A percentile compares a stretch with the other conserved stretches of the same genome.
Conservation (phyloP, 164 flowering plant genomes). For the Cinnamomum micranthum region DNA sequence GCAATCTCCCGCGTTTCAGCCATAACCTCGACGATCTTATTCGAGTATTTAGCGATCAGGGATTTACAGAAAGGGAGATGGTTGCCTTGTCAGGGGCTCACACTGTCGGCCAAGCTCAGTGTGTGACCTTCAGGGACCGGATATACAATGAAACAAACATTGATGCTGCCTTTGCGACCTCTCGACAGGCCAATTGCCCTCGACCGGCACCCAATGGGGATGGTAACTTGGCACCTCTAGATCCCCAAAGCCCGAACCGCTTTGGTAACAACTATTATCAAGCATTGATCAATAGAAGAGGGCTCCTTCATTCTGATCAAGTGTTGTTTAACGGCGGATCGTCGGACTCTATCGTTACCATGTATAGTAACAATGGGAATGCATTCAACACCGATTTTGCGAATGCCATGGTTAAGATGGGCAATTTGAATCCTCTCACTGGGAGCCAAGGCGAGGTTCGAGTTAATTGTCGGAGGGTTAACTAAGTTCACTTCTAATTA, state of each 20-base stretch:
- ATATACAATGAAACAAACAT: neutral
- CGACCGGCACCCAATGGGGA: neutral
- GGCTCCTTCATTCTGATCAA: too few species aligned
- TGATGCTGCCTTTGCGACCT: neutral
- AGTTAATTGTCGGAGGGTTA: neutral
- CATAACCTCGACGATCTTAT: conserved; percentile 19
- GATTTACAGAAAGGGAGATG: conserved; percentile 15
- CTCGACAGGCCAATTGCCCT: too few species aligned
- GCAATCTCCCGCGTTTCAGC: conserved; percentile 24
- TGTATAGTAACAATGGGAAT: neutral
- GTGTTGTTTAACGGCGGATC: neutral
- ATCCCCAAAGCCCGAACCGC: neutral
- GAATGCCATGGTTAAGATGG: too few species aligned
- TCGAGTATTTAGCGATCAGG: conserved; percentile 21
- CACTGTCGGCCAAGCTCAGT: neutral
- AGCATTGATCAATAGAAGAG: too few species aligned
- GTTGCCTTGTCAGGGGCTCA: conserved; percentile 1
- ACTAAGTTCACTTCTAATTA: neutral
- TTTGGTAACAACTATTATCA: too few species aligned
- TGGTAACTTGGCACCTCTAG: neutral
- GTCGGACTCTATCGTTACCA: neutral
- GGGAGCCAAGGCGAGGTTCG: neutral
- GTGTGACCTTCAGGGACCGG: neutral
- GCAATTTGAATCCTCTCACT: neutral
- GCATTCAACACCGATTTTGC: neutral